These are phyloP conservation scores for Rauvolfia tetraphylla DNA, from an alignment of 257 asterid genomes.

Conservation along the genomic window DNA sequence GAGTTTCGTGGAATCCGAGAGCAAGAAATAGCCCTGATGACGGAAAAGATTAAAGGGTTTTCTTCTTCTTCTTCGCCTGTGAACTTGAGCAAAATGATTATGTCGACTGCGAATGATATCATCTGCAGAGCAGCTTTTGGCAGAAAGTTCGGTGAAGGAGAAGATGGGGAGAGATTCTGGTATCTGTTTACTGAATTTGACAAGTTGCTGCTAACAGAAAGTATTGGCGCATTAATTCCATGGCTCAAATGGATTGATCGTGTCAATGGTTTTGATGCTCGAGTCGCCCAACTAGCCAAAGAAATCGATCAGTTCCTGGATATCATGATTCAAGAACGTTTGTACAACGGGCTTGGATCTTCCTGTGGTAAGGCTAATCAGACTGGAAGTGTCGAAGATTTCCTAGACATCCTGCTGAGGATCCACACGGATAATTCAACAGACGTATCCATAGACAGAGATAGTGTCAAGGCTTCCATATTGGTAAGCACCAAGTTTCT, in stretches of 20 bases:
- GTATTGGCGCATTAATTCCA: slow-evolving; percentile 25
- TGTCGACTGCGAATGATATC: slow-evolving; percentile 8
- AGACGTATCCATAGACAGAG: slow-evolving; percentile 23
- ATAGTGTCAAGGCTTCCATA: slow-evolving; percentile 30
- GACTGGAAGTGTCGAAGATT: slow-evolving; percentile 15
- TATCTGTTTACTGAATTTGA: slow-evolving; percentile 16
- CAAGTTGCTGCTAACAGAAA: slow-evolving; percentile 10
- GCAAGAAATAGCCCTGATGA: slow-evolving; percentile 26
- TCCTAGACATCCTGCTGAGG: slow-evolving; percentile 24
- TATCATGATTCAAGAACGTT: slow-evolving; percentile 19
- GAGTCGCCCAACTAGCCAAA: slow-evolving; percentile 12
- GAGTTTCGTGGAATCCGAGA: slow-evolving; percentile 19
- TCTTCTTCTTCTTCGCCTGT: background rate
- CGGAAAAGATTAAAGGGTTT: slow-evolving; percentile 12
- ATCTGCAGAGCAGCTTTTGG: slow-evolving; percentile 31
- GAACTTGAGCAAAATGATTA: slow-evolving; percentile 25
- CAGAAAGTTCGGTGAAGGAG: slow-evolving; percentile 22
- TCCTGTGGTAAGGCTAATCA: no score
- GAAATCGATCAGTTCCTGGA: slow-evolving; percentile 32
- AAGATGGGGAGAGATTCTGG: slow-evolving; percentile 18
- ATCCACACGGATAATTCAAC: slow-evolving; percentile 15
- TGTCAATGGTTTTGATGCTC: slow-evolving; percentile 27
- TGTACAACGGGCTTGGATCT: background rate
- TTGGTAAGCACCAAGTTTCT: slow-evolving; percentile 17
- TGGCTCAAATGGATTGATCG: slow-evolving; percentile 33